These are phyloP conservation scores for Penicillium oxalicum DNA, from an alignment of 2,329 filamentous ascomycete genomes.

Conservation along the genomic window DNA sequence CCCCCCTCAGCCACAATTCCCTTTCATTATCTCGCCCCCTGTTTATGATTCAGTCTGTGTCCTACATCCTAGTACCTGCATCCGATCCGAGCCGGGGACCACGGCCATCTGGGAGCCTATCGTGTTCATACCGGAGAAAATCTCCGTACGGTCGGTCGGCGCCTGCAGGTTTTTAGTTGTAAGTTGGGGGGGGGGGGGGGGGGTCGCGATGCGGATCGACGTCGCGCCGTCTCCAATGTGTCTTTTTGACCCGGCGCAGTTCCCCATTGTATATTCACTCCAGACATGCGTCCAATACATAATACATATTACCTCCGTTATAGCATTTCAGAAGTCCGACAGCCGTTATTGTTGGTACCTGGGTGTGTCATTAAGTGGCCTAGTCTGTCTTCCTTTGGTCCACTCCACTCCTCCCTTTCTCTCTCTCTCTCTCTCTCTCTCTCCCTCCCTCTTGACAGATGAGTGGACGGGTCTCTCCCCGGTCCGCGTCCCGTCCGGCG, in stretches of 20 bases:
- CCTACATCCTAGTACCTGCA: slow-evolving; percentile 25
- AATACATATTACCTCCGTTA: no score
- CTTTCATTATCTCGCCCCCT: not conserved
- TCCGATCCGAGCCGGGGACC: slow-evolving; percentile 24
- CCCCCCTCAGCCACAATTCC: slow-evolving; percentile 5
- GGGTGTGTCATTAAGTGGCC: no score
- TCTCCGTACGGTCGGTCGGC: slow-evolving; percentile 11
- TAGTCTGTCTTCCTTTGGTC: no score
- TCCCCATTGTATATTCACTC: no score
- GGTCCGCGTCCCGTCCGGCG: no score
- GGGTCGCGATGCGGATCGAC: no score
- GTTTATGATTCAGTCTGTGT: slow-evolving; percentile 9
- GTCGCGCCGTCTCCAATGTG: not conserved
- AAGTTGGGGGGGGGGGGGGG: no score
- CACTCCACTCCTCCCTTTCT: not conserved
- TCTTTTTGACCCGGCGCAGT: no score
- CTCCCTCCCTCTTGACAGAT: not conserved
- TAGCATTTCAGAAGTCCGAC: no score
- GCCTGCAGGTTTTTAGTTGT: not conserved
- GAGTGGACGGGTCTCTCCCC: no score
- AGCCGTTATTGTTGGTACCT: no score
- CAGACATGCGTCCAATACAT: no score
- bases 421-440: not conserved
- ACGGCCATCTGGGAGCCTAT: slow-evolving; percentile 21
- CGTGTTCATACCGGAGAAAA: slow-evolving; percentile 10